Evolutionary conservation across 371 early-diverging fungal species (phyloP), one percentile per base, ranked within the genome.

Genomic region (Saksenaea oblongispora): DNA sequence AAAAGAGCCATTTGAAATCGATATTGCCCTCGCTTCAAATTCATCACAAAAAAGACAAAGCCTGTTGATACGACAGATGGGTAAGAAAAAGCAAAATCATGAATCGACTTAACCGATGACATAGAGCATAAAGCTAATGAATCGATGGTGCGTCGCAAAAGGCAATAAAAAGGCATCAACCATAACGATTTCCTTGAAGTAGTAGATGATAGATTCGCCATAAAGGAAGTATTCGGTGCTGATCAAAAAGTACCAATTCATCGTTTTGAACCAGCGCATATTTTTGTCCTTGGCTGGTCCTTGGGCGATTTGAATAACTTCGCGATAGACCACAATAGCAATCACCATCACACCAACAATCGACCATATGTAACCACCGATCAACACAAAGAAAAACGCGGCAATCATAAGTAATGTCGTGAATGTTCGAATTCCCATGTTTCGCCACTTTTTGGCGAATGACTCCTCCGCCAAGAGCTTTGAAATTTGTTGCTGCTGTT

Each of bases 1-100:
- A 99, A 97, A 70, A 95, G 93, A 1, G 89, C 79, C 77, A 99
- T 93, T 79, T 99, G 99, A 73, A 90, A 88, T 51, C 84, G 81
- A 68, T 93, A 93, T 61, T 88, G 89, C 9, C 94, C 94, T 82
- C 93, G 95, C 73, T 91, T 91, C 61, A 99, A 82, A 69, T 93
- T 95, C 62, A 90, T 71, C 18, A 99, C 95, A 83, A 98, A 99
- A 66, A 91, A 86, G 11, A 97, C 92, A 60, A 99, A 91, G 5
- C 97, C 93, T 88, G 68, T 11, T 31, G n/a, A 31, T 31, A 31
- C 7, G 39, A 11, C 39, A 39, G 15, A 39, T 39, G 39, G 11
- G 11, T 39, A 36, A 13, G 41, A 51, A 34, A 3, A 14, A n/a
- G 2, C 2, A 22, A 8, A 27, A 41, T 27, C n/a, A 59, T 3